Base-by-base conservation (phyloP, 371 early-diverging fungal genomes). In the Syncephalastrum racemosum region DNA sequence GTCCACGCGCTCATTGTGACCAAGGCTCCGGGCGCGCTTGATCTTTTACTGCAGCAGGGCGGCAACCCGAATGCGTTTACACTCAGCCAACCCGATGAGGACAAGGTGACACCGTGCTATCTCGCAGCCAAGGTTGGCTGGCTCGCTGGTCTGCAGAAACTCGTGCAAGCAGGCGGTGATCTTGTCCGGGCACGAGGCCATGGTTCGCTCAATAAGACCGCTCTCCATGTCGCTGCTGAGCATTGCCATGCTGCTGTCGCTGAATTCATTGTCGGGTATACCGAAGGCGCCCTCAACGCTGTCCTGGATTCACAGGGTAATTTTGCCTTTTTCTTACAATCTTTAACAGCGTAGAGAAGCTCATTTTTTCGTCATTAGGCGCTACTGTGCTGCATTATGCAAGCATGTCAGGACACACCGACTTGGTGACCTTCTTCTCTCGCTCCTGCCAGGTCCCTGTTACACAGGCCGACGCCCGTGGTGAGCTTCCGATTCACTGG, bases 61-160 rank as follows among this genome's bases (percentile, higher is more conserved):
- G 79, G 76, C 2, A 79, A 79, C 45, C 72, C 73, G 4, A 71
- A 75, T 52, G 79, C 73, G 4, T 59, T 69, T 56, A 68, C 73
- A 10, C 49, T 79, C 4, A 64, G 70, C 48, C 53, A 53, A 8
- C 23, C 51, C 2, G 79, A 79, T 48, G 75, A 75, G 24, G 76
- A 79, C 15, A 73, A 73, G 55, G 57, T 62, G 2, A 59, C 76
- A n/a, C 76, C 79, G 5, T 64, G 63, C 36, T 79, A 75, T 62
- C 49, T 79, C 27, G 79, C 79, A 12, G 73, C 79, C 25, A 66
- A 66, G n/a, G 60, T 70, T 44, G 73, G 75, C 54, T 79, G 75
- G 75, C 62, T 73, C 46, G 62, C 67, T 15, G 79, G 79, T 23
- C 54, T 79, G 13, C 70, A 73, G 25, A 60, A 59, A 27, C 56